A percentile compares a stretch with the other conserved stretches of the same genome.
phyloP scores from a whole-genome alignment of 768 basidiomycete species.

The Russula ochroleuca region DNA sequence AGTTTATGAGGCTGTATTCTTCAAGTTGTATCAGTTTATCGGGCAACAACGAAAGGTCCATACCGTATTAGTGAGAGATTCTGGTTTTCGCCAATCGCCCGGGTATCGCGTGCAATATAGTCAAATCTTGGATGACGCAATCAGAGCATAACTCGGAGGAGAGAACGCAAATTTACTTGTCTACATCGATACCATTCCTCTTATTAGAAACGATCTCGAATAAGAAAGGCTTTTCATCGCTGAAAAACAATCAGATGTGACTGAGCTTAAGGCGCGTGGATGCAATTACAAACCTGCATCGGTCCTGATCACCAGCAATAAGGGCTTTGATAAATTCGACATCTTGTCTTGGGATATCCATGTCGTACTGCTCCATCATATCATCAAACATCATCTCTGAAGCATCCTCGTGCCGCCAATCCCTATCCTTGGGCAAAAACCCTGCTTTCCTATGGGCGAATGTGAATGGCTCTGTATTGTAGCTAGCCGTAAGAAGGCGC shows the following conservation, averaged over 20 bases:
- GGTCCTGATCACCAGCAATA: constrained; percentile 56
- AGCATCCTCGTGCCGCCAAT: constrained; percentile 74
- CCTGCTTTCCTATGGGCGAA: constrained; percentile 5
- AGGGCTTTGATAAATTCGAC: constrained; percentile 68
- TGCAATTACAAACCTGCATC: constrained; percentile 44
- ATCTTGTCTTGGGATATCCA: constrained; percentile 48
- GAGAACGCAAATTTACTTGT: constrained; percentile 51
- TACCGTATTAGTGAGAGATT: constrained; percentile 48
- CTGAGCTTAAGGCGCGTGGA: background rate
- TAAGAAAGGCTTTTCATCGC: constrained; percentile 59
- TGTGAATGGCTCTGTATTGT: background rate
- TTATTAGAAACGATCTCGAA: constrained; percentile 85
- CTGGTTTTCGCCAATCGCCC: constrained; percentile 62
- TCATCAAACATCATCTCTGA: constrained; percentile 81
- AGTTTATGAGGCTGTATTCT: constrained; percentile 55
- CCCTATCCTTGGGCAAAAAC: constrained; percentile 34
- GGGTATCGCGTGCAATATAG: constrained; percentile 73
- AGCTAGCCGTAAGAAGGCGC: background rate
- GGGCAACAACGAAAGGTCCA: background rate
- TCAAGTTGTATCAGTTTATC: background rate
- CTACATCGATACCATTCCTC: constrained; percentile 79
- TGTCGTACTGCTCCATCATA: constrained; percentile 52
- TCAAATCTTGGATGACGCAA: constrained; percentile 53
- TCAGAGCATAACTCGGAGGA: background rate
- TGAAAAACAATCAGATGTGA: background rate